A percentile compares a stretch with the other conserved stretches of the same genome.
Conservation (phyloP, 1,139 yeast species). For the Scheffersomyces illinoinensis region DNA sequence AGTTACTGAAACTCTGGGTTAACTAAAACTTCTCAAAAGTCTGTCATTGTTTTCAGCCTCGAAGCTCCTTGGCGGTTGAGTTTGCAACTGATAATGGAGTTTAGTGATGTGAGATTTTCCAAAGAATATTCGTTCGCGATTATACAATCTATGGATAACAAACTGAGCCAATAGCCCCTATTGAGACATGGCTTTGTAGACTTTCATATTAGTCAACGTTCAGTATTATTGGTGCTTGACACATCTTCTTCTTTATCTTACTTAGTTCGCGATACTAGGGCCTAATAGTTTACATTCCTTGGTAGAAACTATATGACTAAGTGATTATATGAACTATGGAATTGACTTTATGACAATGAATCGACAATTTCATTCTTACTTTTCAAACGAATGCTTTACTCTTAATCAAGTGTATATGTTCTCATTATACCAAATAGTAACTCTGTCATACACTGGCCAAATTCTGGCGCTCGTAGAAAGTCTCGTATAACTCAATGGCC, state of each 20-base stretch:
- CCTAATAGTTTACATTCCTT: neutral
- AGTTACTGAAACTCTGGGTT: neutral
- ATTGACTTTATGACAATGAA: neutral
- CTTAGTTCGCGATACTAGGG: neutral
- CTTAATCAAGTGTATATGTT: neutral
- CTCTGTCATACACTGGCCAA: constrained; percentile 20
- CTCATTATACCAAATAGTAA: neutral
- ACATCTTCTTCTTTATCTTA: neutral
- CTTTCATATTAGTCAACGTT: neutral
- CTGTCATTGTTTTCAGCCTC: neutral
- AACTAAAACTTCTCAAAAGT: neutral
- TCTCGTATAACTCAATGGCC: constrained; percentile 93
- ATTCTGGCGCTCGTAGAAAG: constrained; percentile 61
- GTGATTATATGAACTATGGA: neutral
- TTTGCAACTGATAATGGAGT: neutral
- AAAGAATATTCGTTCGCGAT: neutral
- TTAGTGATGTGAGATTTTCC: neutral
- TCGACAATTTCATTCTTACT: neutral
- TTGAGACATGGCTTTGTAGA: neutral
- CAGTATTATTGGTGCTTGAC: neutral
- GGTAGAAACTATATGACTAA: neutral
- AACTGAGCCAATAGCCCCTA: neutral
- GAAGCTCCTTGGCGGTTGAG: neutral
- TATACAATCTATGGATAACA: neutral
- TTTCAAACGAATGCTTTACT: neutral